Conservation (phyloP, 2,329 filamentous ascomycete genomes). For the Septoria linicola region DNA sequence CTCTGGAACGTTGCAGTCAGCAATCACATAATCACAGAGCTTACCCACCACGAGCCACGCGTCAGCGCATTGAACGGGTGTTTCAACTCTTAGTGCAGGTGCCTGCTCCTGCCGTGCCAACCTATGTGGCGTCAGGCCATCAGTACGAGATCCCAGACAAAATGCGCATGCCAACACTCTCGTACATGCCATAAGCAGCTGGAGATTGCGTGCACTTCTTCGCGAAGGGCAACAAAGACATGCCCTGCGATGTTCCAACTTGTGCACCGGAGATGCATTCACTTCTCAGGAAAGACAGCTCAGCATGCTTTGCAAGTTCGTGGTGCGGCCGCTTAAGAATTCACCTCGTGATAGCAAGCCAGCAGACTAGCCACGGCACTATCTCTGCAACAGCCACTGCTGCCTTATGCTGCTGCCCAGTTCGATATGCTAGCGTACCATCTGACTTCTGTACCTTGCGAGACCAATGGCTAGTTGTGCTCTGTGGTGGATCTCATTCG, state of each 20-base stretch:
- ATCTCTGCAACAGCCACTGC: not conserved
- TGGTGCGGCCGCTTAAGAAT: too few relatives aligned
- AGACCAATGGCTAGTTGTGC: not conserved
- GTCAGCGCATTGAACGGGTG: slow-evolving; percentile 7
- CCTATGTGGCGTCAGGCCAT: slow-evolving; percentile 3
- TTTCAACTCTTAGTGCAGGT: slow-evolving; percentile 3
- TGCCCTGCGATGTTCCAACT: not conserved
- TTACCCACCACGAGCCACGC: slow-evolving; percentile 9
- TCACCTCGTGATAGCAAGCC: not conserved
- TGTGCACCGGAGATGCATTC: not conserved
- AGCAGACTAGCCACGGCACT: slow-evolving; percentile 2
- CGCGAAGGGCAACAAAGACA: not conserved
- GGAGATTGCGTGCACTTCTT: slow-evolving; percentile 2
- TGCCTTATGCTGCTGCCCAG: not conserved
- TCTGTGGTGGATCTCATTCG: slow-evolving; percentile 2
- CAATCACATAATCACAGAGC: not conserved
- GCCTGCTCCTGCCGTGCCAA: slow-evolving; percentile 8
- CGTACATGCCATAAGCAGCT: slow-evolving; percentile 1
- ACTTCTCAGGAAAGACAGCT: not conserved
- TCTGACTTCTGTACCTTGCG: slow-evolving; percentile 3
- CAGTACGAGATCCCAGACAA: not conserved
- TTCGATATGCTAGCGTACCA: not conserved
- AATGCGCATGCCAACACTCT: not conserved
- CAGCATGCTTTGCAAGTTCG: not conserved
- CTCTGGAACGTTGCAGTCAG: too few relatives aligned